Base-by-base conservation (phyloP, 2,329 filamentous ascomycete species). In the Myriangium duriaei region DNA sequence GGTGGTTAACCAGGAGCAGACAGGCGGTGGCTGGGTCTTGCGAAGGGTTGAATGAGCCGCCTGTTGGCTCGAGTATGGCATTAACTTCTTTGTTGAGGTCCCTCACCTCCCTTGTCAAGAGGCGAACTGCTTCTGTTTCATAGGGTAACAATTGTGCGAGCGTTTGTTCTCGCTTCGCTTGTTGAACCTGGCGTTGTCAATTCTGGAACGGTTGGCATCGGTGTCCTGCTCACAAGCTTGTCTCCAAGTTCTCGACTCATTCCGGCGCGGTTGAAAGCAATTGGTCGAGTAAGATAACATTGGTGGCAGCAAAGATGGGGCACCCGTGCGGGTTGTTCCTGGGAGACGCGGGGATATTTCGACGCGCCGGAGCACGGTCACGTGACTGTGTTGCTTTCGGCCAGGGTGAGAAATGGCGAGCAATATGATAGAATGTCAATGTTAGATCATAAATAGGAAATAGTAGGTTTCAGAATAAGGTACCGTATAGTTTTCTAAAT, bases 101-200 rank as follows among this genome's bases (percentile, higher is more conserved):
- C 50, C 87, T 81, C 14, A 95, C 86, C 69, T 98, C 91, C 51
- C 86, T 80, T 2, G 85, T 81, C 34, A 93, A 81, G 13, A 76
- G 74, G 41, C 87, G 86, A 39, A 96, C 84, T 31, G 92, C 72
- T 55, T 96, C 91, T 17, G 86, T 80, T 60, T 93, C 86, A 58
- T 96, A 96, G 3, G 86, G 79, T 1, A 91, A 91, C 2, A 98
- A 73, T 56, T 92, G 77, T 19, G 78, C 66, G 40, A 98, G 74
- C 47, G 83, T 81, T 60, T 91, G 85, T 12, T 83, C 93, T 56
- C 91, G 77, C 70, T 96, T 96, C 58, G 91, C 91, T 68, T 96
- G 83, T 67, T 88, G 81, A 50, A 92, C 87, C 84, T 94, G 12
- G 12, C 3, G 24, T 14, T 5, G 3, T 14, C 11, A 26, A 5